Evolutionary conservation across 371 early-diverging fungal species (phyloP), one percentile per base, ranked within the genome.

Genomic region (Parasitella parasitica): DNA sequence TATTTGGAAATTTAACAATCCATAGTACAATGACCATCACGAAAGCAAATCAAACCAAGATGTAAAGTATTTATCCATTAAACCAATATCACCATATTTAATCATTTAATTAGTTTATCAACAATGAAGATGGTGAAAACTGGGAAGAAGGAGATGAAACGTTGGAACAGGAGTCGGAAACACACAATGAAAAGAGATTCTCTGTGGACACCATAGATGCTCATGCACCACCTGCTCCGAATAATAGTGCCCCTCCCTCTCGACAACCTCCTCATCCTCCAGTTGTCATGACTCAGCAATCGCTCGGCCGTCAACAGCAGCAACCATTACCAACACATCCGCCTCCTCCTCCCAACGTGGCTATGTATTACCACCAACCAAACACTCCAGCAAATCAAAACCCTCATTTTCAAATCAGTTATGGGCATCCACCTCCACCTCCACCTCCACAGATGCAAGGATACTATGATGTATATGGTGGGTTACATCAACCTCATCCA

Each of bases 11-110:
- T 15, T 22, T 50, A 26, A 50, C 22, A 13, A 1, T 34, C 11
- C 0, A 1, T 58, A 77, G 78, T 72, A 77, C 54, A 70, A 70
- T 39, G 75, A 72, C 5, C 73, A 71, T 18, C 70, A 70, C 53
- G 78, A 77, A 61, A 75, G 69, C 36, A 77, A 77, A 63, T 70
- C 75, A 13, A 77, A 77, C 37, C 68, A 69, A 28, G 78, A 77
- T 49, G 78, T 72, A 72, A 70, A 12, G 24, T 46, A 24, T 12
- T 24, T 12, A 4, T 22, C 12, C 4, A 22, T 5, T 3, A 12
- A 13, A 22, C 20, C 1, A 4, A 46, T 12, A 22, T 13, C 11
- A 24, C 9, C 2, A 24, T 24, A 46, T 12, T 46, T 3, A 46
- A 12, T 12, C 24, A 46, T 46, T 8, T 30, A 38, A 38, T n/a